Conservation (phyloP, 1,284 basidiomycete species). For the Wallemia ichthyophaga region DNA sequence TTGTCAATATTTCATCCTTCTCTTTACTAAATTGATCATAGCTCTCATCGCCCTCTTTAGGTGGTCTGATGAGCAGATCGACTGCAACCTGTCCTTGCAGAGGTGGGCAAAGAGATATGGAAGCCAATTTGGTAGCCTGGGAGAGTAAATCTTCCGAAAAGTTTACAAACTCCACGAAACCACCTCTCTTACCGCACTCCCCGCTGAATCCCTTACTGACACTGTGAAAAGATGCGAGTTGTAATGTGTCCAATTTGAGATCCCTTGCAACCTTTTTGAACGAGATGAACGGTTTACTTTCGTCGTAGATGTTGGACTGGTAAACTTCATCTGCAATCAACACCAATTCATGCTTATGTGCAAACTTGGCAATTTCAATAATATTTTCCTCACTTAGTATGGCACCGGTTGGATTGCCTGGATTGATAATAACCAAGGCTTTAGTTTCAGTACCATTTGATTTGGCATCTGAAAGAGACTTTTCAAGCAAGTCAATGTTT, state of each 20-base stretch:
- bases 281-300: slow-evolving; percentile 42
- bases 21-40: slow-evolving; percentile 52
- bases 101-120: slow-evolving; percentile 60
- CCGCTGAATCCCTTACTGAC: slow-evolving; percentile 81
- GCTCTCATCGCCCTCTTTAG: slow-evolving; percentile 36
- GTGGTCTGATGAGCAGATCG: slow-evolving; percentile 64
- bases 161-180: slow-evolving; percentile 74
- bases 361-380: slow-evolving; percentile 40
- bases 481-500: slow-evolving; percentile 35
- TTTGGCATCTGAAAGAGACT: slow-evolving; percentile 34
- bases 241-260: slow-evolving; percentile 27
- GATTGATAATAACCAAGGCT: slow-evolving; percentile 80
- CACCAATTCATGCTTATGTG: slow-evolving; percentile 54
- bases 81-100: slow-evolving; percentile 56
- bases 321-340: slow-evolving; percentile 87
- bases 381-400: slow-evolving; percentile 41
- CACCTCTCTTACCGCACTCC: slow-evolving; percentile 74
- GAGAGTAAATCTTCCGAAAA: slow-evolving; percentile 41
- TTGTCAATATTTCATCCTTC: slow-evolving; percentile 42
- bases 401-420: slow-evolving; percentile 77
- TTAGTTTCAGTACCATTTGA: slow-evolving; percentile 34
- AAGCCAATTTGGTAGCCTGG: slow-evolving; percentile 81
- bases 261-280: slow-evolving; percentile 60
- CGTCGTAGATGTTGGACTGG: slow-evolving; percentile 58
- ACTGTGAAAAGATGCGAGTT: slow-evolving; percentile 76